These are phyloP conservation scores for Colletotrichum endophyticum DNA, from an alignment of 2,329 filamentous ascomycete genomes.

Conservation along the genomic window DNA sequence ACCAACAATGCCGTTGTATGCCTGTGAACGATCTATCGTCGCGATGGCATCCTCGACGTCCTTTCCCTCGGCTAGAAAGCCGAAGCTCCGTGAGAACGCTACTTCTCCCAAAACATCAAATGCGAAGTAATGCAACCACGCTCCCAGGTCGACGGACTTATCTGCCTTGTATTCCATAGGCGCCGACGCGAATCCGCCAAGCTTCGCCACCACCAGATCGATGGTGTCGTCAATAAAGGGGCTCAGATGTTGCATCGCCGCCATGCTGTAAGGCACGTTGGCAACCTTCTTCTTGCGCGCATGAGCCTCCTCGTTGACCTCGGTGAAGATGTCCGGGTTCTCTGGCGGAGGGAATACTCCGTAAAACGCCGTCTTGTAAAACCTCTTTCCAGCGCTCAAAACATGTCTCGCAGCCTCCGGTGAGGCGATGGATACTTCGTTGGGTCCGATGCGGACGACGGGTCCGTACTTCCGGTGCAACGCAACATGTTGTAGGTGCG, in stretches of 20 bases:
- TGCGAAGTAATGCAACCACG: conserved; percentile 42
- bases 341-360: conserved; percentile 59
- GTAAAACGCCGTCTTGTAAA: conserved; percentile 59
- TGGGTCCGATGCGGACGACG: conserved; percentile 35
- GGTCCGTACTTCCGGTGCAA: conserved; percentile 39
- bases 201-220: conserved; percentile 45
- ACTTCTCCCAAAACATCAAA: conserved; percentile 56
- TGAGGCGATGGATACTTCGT: conserved; percentile 40
- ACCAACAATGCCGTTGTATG: conserved; percentile 57
- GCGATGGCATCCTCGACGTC: conserved; percentile 47
- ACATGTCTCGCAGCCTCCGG: conserved; percentile 37
- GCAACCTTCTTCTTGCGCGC: conserved; percentile 59
- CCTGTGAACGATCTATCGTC: conserved; percentile 56
- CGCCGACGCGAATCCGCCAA: conserved; percentile 40
- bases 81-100: conserved; percentile 55
- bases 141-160: conserved; percentile 47
- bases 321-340: conserved; percentile 64
- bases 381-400: conserved; percentile 54
- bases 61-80: conserved; percentile 52
- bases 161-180: background rate
- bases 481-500: conserved; percentile 46
- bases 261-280: conserved; percentile 58
- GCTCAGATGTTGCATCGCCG: conserved; percentile 55
- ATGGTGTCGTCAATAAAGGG: conserved; percentile 58
- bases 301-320: conserved; percentile 58